Percentiles rank a stretch among this genome's conserved stretches.
phyloP scores from a whole-genome alignment of 805 yeast genomes.

The Kodamaea lidongshanica region DNA sequence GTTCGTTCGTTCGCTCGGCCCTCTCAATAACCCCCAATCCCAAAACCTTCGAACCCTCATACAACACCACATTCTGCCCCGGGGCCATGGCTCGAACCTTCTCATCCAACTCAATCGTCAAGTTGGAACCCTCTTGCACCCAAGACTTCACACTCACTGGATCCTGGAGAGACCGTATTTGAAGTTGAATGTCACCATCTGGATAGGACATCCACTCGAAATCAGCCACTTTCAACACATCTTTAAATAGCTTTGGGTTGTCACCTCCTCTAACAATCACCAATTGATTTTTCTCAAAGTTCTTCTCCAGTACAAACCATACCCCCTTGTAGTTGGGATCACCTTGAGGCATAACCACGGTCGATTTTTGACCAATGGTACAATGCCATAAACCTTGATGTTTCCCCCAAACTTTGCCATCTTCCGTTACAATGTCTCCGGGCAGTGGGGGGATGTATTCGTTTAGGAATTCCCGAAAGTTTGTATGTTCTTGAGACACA shows the following conservation, averaged over 20 bases:
- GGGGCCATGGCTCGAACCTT: slow-evolving; percentile 74
- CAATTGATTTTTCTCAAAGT: slow-evolving; percentile 57
- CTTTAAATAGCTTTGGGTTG: slow-evolving; percentile 48
- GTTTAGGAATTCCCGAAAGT: slow-evolving; percentile 63
- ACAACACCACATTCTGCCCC: slow-evolving; percentile 80
- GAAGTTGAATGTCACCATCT: slow-evolving; percentile 38
- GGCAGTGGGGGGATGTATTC: slow-evolving; percentile 69
- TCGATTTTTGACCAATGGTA: slow-evolving; percentile 86
- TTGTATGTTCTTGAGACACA: slow-evolving; percentile 58
- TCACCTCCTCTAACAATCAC: slow-evolving; percentile 71
- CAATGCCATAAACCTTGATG: slow-evolving; percentile 91
- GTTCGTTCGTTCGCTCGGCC: no score
- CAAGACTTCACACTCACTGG: slow-evolving; percentile 37
- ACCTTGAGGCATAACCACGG: slow-evolving; percentile 85
- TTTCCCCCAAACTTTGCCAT: slow-evolving; percentile 69
- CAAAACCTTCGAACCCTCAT: slow-evolving; percentile 56
- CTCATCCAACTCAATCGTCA: slow-evolving; percentile 34
- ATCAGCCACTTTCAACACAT: slow-evolving; percentile 35
- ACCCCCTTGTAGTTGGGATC: slow-evolving; percentile 66
- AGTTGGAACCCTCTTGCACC: slow-evolving; percentile 8
- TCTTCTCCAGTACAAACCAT: slow-evolving; percentile 83
- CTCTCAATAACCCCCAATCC: slow-evolving; percentile 41
- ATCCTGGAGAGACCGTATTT: slow-evolving; percentile 66
- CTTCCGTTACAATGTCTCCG: slow-evolving; percentile 74
- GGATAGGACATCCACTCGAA: slow-evolving; percentile 41